Conservation (phyloP, 2,329 filamentous ascomycete genomes). For the Westerdykella ornata region DNA sequence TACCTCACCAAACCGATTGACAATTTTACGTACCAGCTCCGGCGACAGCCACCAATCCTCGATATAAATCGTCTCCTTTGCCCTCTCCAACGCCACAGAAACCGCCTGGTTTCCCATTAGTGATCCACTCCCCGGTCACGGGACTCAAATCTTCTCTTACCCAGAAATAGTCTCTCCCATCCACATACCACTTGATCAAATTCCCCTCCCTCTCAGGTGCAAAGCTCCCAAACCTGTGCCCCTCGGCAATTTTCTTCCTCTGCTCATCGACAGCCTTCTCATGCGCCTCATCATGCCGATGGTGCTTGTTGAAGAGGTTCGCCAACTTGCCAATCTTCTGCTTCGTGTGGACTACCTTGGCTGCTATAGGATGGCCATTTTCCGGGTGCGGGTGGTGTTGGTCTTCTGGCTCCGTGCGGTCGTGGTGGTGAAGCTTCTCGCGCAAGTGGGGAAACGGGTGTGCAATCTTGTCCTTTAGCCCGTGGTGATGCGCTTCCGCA, state of each 20-base stretch:
- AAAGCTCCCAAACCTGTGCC: conserved; percentile 81
- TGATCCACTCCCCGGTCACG: neutral
- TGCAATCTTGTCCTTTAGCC: conserved; percentile 33
- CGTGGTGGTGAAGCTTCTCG: conserved; percentile 43
- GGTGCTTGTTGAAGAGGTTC: conserved; percentile 72
- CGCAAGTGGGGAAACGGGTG: conserved; percentile 38
- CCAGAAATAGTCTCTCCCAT: conserved; percentile 91
- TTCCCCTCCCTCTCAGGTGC: conserved; percentile 83
- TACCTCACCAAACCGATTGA: neutral
- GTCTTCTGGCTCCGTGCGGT: conserved; percentile 37
- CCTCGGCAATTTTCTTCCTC: conserved; percentile 61
- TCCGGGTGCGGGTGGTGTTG: neutral
- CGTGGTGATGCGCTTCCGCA: conserved; percentile 8
- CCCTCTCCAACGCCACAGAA: conserved; percentile 78
- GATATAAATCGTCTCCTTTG: conserved; percentile 91
- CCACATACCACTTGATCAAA: conserved; percentile 93
- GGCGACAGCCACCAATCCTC: conserved; percentile 96
- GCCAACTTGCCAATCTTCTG: conserved; percentile 58
- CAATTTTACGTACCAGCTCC: conserved; percentile 48
- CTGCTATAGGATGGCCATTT: neutral
- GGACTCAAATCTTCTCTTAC: conserved; percentile 11
- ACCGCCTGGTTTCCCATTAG: conserved; percentile 51
- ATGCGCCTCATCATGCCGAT: conserved; percentile 90
- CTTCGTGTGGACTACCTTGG: conserved; percentile 53
- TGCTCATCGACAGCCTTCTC: conserved; percentile 79